Evolutionary conservation across 179 eudicot species (phyloP).

Genomic region (Nepenthes alata): DNA sequence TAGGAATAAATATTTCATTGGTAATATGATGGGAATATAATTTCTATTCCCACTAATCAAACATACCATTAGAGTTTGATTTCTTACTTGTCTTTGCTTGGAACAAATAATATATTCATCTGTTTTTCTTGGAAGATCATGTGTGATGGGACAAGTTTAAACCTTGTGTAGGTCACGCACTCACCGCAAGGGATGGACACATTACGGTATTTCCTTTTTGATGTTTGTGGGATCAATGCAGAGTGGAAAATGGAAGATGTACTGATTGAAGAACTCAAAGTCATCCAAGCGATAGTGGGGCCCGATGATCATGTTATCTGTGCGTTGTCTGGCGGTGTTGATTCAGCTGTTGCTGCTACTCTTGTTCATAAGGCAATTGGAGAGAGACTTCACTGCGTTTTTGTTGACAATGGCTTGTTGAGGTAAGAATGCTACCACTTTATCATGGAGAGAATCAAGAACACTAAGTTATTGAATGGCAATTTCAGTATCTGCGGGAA

Average conservation of each 20-base stretch:
- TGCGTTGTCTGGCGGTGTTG: conserved; percentile 95
- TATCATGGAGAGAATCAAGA: no score
- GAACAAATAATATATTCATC: not conserved
- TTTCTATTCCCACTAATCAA: no score
- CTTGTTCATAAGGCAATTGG: conserved; percentile 96
- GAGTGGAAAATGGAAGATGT: conserved; percentile 96
- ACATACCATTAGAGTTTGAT: no score
- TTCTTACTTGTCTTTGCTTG: no score
- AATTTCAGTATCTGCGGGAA: no score
- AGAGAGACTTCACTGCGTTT: conserved; percentile 83
- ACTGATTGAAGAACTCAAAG: conserved; percentile 65
- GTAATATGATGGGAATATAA: no score
- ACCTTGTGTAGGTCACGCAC: conserved; percentile 71
- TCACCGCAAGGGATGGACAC: conserved; percentile 92
- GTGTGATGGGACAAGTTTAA: conserved; percentile 5
- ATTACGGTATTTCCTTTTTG: conserved; percentile 60
- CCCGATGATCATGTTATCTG: conserved; percentile 91
- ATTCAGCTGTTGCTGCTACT: conserved; percentile 93
- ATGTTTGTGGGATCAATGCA: conserved; percentile 62
- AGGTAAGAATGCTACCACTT: conserved; percentile 32
- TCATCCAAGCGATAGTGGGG: conserved; percentile 47
- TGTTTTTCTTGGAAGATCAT: not conserved
- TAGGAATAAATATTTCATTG: no score
- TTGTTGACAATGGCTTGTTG: conserved; percentile 85
- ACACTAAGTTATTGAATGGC: no score